Evolutionary conservation across 371 early-diverging fungal species (phyloP).

Genomic region (Circinella minor): DNA sequence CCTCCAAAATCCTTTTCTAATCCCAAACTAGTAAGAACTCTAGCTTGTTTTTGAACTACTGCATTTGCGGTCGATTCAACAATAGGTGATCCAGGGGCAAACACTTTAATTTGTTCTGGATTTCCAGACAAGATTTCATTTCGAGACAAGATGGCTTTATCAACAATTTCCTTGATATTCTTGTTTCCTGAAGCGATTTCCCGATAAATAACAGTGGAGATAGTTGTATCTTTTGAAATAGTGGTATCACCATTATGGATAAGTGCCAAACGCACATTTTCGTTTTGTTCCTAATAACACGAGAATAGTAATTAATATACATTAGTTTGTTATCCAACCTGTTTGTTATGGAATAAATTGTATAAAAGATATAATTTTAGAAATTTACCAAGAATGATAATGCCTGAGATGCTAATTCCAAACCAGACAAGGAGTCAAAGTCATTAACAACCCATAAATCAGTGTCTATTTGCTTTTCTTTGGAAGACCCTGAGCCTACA

Average conservation of each 20-base stretch:
- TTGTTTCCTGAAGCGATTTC: conserved; percentile 10
- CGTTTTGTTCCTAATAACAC: conserved; percentile 20
- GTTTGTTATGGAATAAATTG: too few species aligned
- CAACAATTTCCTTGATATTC: conserved; percentile 17
- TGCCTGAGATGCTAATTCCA: conserved; percentile 54
- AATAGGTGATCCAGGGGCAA: conserved; percentile 43
- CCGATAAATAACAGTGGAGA: conserved; percentile 25
- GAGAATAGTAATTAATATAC: neutral
- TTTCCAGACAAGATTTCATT: conserved; percentile 17
- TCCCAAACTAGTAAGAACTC: conserved; percentile 24
- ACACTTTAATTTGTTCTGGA: conserved; percentile 25
- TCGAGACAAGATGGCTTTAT: neutral
- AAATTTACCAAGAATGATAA: conserved; percentile 43
- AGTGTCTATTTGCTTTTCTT: conserved; percentile 20
- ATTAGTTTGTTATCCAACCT: too few species aligned
- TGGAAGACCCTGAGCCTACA: neutral
- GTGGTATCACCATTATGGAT: conserved; percentile 41
- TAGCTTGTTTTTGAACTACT: conserved; percentile 23
- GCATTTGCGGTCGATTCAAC: conserved; percentile 28
- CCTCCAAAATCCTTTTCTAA: conserved; percentile 29
- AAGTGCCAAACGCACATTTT: conserved; percentile 52
- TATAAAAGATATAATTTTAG: neutral
- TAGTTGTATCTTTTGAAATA: neutral
- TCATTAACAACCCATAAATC: conserved; percentile 62
- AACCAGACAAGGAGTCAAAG: conserved; percentile 55